Evolutionary conservation across 225 moss, liverwort and hornwort genomes (phyloP).

Genomic region (Lunularia cruciata): DNA sequence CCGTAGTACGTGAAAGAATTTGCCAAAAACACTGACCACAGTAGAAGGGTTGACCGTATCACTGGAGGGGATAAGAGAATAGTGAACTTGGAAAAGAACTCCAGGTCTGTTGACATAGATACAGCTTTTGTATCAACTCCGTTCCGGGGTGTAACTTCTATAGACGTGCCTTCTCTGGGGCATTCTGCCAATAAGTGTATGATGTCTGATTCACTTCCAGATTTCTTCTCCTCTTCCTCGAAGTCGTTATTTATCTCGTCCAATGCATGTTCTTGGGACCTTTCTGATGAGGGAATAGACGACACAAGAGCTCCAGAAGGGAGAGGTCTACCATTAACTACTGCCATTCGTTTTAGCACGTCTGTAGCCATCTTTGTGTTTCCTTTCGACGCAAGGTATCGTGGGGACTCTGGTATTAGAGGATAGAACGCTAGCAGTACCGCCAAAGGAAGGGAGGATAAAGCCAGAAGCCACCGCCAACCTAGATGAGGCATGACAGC

Average conservation of each 20-base stretch:
- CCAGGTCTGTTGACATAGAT: slow-evolving; percentile 5
- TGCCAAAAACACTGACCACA: slow-evolving; percentile 90
- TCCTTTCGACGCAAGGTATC: slow-evolving; percentile 73
- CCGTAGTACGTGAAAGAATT: slow-evolving; percentile 95
- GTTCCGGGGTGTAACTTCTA: too few relatives aligned
- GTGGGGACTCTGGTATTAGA: slow-evolving; percentile 73
- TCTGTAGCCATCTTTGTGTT: slow-evolving; percentile 52
- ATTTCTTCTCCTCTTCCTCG: too few relatives aligned
- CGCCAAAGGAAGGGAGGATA: slow-evolving; percentile 72
- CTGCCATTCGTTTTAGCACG: slow-evolving; percentile 69
- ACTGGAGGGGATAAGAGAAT: slow-evolving; percentile 68
- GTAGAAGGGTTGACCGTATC: slow-evolving; percentile 68
- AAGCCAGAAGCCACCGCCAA: slow-evolving; percentile 81
- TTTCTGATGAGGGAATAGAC: too few relatives aligned
- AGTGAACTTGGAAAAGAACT: slow-evolving; percentile 52
- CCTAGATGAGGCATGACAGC: slow-evolving; percentile 77
- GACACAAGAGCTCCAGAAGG: slow-evolving; percentile 54
- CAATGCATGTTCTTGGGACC: too few relatives aligned
- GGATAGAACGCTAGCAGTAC: slow-evolving; percentile 72
- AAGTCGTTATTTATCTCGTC: too few relatives aligned
- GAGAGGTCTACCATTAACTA: slow-evolving; percentile 48
- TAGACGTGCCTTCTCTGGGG: too few relatives aligned
- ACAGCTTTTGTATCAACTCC: too few relatives aligned
- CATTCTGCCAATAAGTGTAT: too few relatives aligned
- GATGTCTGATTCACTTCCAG: too few relatives aligned